Evolutionary conservation across 805 yeast species (phyloP).

Genomic region (Zygoascus tannicola): DNA sequence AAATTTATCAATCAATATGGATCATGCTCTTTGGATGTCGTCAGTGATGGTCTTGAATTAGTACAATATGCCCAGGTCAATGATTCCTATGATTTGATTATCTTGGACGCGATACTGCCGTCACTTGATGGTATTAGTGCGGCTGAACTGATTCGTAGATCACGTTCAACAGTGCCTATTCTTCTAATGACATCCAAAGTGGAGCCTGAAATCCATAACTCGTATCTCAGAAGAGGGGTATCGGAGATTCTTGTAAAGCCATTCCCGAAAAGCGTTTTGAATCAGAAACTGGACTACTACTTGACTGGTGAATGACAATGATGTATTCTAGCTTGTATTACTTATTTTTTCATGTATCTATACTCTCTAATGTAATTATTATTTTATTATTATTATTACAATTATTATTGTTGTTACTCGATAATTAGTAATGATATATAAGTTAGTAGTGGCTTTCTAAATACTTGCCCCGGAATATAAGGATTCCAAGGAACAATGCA

Average conservation of each 20-base stretch:
- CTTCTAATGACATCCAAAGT: constrained; percentile 31
- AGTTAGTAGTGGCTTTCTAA: no score
- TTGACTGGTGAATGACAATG: constrained; percentile 3
- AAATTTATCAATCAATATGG: constrained; percentile 81
- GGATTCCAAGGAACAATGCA: no score
- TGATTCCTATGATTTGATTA: constrained; percentile 38
- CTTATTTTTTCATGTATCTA: no score
- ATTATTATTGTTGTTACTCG: no score
- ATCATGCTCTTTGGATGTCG: constrained; percentile 76
- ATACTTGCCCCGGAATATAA: no score
- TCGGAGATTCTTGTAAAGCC: constrained; percentile 90
- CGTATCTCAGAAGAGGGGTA: constrained; percentile 80
- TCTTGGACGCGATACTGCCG: constrained; percentile 52
- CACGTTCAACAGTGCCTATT: constrained; percentile 79
- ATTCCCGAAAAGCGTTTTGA: constrained; percentile 78
- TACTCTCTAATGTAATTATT: no score
- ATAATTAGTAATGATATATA: no score
- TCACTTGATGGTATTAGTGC: constrained; percentile 66
- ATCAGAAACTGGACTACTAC: constrained; percentile 43
- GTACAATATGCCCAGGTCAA: constrained; percentile 69
- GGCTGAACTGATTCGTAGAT: constrained; percentile 67
- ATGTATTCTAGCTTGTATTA: no score
- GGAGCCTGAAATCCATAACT: constrained; percentile 5
- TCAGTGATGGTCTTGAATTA: constrained; percentile 85
- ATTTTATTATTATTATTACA: no score